Percentiles rank a stretch among this genome's conserved stretches.
Conservation (phyloP, 495 filamentous ascomycete genomes). For the Aspergillus campestris region DNA sequence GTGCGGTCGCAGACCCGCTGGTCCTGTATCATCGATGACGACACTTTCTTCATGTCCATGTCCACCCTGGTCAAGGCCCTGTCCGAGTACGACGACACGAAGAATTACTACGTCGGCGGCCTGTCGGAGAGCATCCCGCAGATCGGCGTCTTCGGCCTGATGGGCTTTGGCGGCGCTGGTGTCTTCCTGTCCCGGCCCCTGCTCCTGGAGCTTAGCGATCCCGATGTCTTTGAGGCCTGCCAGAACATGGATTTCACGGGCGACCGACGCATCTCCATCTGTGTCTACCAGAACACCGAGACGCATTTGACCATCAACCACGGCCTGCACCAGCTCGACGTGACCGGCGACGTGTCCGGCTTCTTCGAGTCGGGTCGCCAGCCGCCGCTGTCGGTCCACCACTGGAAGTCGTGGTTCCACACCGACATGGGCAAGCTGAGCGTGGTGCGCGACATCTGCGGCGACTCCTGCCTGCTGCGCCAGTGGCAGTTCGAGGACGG, state of each 20-base stretch:
- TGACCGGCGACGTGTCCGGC: conserved; percentile 41
- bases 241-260: conserved; percentile 34
- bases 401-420: conserved; percentile 52
- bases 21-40: conserved; percentile 59
- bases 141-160: conserved; percentile 40
- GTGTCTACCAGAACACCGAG: conserved; percentile 42
- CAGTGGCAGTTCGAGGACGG: conserved; percentile 48
- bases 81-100: conserved; percentile 33
- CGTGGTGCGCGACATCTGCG: conserved; percentile 44
- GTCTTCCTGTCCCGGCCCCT: conserved; percentile 50
- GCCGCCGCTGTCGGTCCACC: conserved; percentile 46
- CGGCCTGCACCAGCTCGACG: conserved; percentile 45
- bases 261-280: conserved; percentile 43
- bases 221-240: conserved; percentile 28
- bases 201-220: conserved; percentile 26
- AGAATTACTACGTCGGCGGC: conserved; percentile 46
- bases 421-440: conserved; percentile 41
- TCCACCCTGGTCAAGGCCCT: conserved; percentile 39
- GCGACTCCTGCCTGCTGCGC: conserved; percentile 47
- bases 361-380: conserved; percentile 48
- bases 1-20: conserved; percentile 44
- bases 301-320: conserved; percentile 43
- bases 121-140: conserved; percentile 47
- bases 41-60: conserved; percentile 57
- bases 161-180: conserved; percentile 53